These are phyloP conservation scores for Kodamaea anthophila DNA, from an alignment of 1,139 yeast species.

Conservation along the genomic window DNA sequence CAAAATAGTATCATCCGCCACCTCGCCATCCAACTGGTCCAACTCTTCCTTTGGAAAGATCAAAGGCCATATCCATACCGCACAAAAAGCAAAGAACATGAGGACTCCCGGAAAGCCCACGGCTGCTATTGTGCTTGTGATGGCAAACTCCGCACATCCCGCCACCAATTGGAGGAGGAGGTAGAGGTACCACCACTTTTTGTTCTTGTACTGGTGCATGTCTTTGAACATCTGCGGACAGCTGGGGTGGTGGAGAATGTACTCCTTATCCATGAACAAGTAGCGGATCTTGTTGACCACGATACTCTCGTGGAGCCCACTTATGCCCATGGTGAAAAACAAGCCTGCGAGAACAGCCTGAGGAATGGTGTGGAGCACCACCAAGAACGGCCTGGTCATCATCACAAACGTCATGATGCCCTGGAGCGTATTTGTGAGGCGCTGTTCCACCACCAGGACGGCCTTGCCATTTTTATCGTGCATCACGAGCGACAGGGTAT, in stretches of 20 bases:
- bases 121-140: constrained; percentile 83
- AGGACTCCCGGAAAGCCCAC: constrained; percentile 91
- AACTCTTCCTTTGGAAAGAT: constrained; percentile 61
- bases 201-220: constrained; percentile 27
- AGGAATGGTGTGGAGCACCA: constrained; percentile 80
- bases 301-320: constrained; percentile 65
- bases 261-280: constrained; percentile 55
- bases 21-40: constrained; percentile 60
- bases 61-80: constrained; percentile 63
- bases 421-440: constrained; percentile 77
- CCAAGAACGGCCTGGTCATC: constrained; percentile 83
- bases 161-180: constrained; percentile 57
- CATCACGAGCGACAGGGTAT: constrained; percentile 72
- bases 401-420: constrained; percentile 79
- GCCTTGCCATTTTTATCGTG: constrained; percentile 43
- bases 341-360: constrained; percentile 91
- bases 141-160: constrained; percentile 74
- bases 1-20: constrained; percentile 56
- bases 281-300: constrained; percentile 60
- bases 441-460: constrained; percentile 74
- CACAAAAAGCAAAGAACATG: constrained; percentile 48
- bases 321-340: constrained; percentile 87
- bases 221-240: constrained; percentile 35
- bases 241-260: constrained; percentile 26
- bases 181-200: constrained; percentile 51